These are phyloP conservation scores for Dillenia turbinata DNA, from an alignment of 164 flowering plant genomes.

Conservation along the genomic window DNA sequence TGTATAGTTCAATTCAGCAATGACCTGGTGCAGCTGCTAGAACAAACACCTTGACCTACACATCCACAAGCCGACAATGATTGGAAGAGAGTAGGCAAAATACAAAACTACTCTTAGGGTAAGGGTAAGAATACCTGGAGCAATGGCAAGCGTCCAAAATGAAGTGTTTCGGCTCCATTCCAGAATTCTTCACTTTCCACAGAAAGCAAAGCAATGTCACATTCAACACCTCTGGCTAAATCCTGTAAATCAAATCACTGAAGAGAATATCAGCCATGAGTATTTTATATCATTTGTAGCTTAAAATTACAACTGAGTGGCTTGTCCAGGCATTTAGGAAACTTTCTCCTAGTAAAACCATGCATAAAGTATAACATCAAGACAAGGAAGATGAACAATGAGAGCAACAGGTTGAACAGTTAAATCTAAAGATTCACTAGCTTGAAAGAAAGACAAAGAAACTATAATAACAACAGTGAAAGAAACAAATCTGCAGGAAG, in stretches of 20 bases:
- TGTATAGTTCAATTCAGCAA: no score
- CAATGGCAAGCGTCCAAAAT: conserved; percentile 73
- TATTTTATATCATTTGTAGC: neutral
- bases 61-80: no score
- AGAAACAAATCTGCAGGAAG: no score
- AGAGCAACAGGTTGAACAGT: no score
- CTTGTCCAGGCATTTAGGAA: neutral
- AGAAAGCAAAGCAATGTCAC: conserved; percentile 95
- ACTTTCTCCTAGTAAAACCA: neutral
- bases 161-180: conserved; percentile 83
- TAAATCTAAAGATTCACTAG: no score
- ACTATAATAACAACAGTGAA: no score
- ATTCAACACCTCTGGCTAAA: conserved; percentile 89
- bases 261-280: conserved; percentile 5
- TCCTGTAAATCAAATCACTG: conserved; percentile 52
- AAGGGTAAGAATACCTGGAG: conserved; percentile 62
- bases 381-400: neutral
- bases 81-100: no score
- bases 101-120: neutral
- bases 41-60: no score
- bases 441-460: no score
- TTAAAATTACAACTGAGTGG: neutral
- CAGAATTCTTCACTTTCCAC: conserved; percentile 92
- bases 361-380: neutral
- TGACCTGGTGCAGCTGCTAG: no score